Percentiles rank a stretch among this genome's conserved stretches.
These are phyloP conservation scores for Phoma sp. DNA, from an alignment of 2,329 filamentous ascomycete species.

Conservation along the genomic window DNA sequence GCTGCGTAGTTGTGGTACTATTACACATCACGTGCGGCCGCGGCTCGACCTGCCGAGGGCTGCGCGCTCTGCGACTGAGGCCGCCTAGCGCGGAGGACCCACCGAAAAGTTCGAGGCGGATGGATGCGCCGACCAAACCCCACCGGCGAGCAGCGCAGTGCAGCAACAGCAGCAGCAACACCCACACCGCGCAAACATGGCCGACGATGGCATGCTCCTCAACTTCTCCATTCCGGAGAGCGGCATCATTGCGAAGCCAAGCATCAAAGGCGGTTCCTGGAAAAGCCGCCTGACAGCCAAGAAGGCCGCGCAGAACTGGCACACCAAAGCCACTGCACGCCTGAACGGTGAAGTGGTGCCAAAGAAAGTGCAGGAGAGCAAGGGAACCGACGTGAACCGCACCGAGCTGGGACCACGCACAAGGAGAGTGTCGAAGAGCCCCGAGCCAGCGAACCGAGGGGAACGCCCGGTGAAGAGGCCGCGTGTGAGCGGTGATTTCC, in stretches of 20 bases:
- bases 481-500: slow-evolving; percentile 49
- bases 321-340: slow-evolving; percentile 50
- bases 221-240: slow-evolving; percentile 83
- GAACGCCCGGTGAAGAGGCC: slow-evolving; percentile 43
- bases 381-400: slow-evolving; percentile 39
- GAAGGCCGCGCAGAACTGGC: slow-evolving; percentile 64
- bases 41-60: neutral
- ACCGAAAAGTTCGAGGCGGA: slow-evolving; percentile 23
- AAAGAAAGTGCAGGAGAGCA: slow-evolving; percentile 25
- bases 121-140: slow-evolving; percentile 3
- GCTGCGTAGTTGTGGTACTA: slow-evolving; percentile 12
- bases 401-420: slow-evolving; percentile 37
- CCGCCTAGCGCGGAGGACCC: slow-evolving; percentile 12
- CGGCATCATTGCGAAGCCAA: slow-evolving; percentile 65
- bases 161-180: neutral
- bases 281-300: slow-evolving; percentile 84
- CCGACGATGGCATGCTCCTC: slow-evolving; percentile 91
- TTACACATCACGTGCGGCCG: slow-evolving; percentile 19
- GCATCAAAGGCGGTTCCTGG: slow-evolving; percentile 91
- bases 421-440: slow-evolving; percentile 24
- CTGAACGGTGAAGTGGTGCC: slow-evolving; percentile 36
- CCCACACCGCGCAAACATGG: slow-evolving; percentile 63
- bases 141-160: neutral
- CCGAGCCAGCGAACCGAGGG: slow-evolving; percentile 18
- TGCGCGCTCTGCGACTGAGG: neutral